Evolutionary conservation across 2,329 filamentous ascomycete genomes (phyloP).

Genomic region (Hypoxylon sp.): DNA sequence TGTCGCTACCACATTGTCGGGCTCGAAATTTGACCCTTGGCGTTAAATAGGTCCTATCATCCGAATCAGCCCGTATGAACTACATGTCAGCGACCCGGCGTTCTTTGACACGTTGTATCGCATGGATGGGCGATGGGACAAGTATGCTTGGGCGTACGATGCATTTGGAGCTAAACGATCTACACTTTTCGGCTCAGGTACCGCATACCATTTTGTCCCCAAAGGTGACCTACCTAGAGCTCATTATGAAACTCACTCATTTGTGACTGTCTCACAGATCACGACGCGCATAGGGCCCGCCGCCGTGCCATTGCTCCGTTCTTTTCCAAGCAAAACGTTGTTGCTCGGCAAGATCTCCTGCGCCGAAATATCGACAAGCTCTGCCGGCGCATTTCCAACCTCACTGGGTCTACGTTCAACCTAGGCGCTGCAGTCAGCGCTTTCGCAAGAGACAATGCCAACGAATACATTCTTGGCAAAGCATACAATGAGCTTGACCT

Average conservation of each 20-base stretch:
- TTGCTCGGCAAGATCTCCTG: constrained; percentile 35
- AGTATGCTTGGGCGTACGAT: constrained; percentile 35
- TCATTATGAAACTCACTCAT: constrained; percentile 15
- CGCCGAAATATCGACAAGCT: constrained; percentile 5
- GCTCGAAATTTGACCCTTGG: background rate
- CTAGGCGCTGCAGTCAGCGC: constrained; percentile 36
- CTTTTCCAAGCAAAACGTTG: constrained; percentile 31
- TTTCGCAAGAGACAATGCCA: constrained; percentile 32
- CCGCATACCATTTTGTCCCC: background rate
- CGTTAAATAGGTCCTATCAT: constrained; percentile 33
- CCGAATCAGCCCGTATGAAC: constrained; percentile 36
- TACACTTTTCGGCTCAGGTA: background rate
- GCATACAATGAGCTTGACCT: constrained; percentile 35
- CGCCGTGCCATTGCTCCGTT: constrained; percentile 24
- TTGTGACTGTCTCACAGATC: constrained; percentile 5
- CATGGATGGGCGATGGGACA: constrained; percentile 36
- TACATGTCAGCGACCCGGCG: constrained; percentile 33
- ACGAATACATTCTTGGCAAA: constrained; percentile 39
- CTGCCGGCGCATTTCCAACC: background rate
- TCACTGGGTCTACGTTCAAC: constrained; percentile 27
- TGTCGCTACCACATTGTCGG: background rate
- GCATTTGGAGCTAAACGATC: constrained; percentile 31
- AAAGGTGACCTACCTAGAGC: constrained; percentile 12
- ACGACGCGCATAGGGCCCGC: constrained; percentile 26
- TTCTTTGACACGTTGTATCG: constrained; percentile 39